Conservation (phyloP, 345 rosid species). For the Gossypioides kirkii region DNA sequence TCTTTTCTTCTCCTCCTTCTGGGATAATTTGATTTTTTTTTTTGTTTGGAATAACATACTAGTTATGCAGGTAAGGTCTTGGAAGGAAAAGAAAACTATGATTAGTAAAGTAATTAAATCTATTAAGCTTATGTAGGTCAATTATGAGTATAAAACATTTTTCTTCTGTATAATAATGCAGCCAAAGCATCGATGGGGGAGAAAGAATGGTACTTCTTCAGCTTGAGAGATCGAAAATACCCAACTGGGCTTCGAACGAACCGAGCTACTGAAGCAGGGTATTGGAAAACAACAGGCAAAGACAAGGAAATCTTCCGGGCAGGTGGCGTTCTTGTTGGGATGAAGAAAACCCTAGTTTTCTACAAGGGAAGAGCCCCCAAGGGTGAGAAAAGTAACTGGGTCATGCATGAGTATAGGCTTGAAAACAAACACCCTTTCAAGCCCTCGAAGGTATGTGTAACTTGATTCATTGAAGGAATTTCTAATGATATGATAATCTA, state of each 20-base stretch:
- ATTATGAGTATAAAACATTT: background rate
- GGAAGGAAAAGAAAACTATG: background rate
- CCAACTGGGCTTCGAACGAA: constrained; percentile 96
- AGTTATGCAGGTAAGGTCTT: background rate
- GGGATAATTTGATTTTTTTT: background rate
- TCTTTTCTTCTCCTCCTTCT: background rate
- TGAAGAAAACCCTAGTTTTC: constrained; percentile 97
- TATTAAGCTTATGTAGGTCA: background rate
- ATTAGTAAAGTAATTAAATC: background rate
- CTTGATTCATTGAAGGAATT: background rate
- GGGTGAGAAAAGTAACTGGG: constrained; percentile 98
- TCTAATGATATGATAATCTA: too few relatives aligned
- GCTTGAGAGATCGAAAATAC: constrained; percentile 77
- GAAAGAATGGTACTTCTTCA: constrained; percentile 96
- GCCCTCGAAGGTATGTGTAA: constrained; percentile 47
- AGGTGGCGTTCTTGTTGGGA: constrained; percentile 68
- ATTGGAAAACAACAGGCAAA: constrained; percentile 95
- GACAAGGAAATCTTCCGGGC: constrained; percentile 71
- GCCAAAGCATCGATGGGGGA: constrained; percentile 96
- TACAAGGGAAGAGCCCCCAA: constrained; percentile 91
- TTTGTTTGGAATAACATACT: background rate
- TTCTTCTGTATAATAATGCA: constrained; percentile 16
- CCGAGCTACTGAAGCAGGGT: constrained; percentile 90
- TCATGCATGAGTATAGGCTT: constrained; percentile 94
- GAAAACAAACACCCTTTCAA: constrained; percentile 64